A percentile compares a stretch with the other conserved stretches of the same genome.
Conservation (phyloP, 2,329 filamentous ascomycete species). For the Arthroderma uncinatum region DNA sequence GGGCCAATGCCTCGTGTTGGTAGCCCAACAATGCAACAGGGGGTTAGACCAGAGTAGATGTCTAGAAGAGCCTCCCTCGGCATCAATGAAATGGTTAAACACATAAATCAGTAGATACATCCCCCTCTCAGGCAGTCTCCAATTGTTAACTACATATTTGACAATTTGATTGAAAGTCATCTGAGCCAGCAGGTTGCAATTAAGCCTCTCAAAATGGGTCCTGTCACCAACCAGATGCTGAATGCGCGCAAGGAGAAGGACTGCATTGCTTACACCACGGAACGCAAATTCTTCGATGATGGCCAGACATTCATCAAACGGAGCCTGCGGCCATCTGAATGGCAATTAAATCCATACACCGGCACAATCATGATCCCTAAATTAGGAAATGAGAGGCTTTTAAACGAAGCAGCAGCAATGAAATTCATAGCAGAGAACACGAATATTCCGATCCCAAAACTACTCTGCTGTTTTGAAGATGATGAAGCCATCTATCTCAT, state of each 20-base stretch:
- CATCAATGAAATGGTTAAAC: too few relatives aligned
- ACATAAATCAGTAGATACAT: too few relatives aligned
- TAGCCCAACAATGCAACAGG: too few relatives aligned
- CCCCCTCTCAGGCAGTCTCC: too few relatives aligned
- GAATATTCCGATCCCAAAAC: conserved; percentile 8
- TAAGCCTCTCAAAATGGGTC: neutral
- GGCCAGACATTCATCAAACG: conserved; percentile 14
- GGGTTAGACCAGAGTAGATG: too few relatives aligned
- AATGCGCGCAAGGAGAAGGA: conserved; percentile 11
- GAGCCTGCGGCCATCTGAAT: conserved; percentile 16
- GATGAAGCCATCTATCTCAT: conserved; percentile 4
- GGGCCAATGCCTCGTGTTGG: too few relatives aligned
- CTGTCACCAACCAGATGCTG: conserved; percentile 8
- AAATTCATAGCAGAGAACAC: conserved; percentile 8
- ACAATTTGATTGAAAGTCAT: too few relatives aligned
- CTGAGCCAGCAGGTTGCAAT: too few relatives aligned
- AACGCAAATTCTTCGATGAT: conserved; percentile 15
- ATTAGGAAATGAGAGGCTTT: conserved; percentile 4
- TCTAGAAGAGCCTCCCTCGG: too few relatives aligned
- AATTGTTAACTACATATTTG: too few relatives aligned
- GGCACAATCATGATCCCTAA: conserved; percentile 8
- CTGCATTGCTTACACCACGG: conserved; percentile 14
- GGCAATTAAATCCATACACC: conserved; percentile 13
- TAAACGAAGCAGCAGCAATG: conserved; percentile 11
- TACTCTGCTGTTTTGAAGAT: conserved; percentile 1